Conservation (phyloP, 2,329 filamentous ascomycete genomes). For the Sarocladium kiliense region DNA sequence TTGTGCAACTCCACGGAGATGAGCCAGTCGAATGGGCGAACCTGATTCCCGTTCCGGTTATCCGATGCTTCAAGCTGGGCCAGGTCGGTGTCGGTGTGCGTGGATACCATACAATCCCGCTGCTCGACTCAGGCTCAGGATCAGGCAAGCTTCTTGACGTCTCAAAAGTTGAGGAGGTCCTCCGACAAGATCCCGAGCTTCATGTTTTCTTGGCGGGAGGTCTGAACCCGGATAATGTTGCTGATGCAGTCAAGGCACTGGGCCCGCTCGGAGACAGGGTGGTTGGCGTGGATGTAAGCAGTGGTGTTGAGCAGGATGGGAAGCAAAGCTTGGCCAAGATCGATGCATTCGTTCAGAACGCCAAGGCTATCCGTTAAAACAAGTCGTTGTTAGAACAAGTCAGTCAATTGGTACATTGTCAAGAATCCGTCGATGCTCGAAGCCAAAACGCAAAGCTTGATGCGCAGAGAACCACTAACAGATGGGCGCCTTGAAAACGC, state of each 20-base stretch:
- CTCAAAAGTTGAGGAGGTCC: constrained; percentile 58
- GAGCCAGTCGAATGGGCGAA: constrained; percentile 90
- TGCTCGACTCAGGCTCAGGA: constrained; percentile 83
- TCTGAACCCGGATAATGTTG: constrained; percentile 73
- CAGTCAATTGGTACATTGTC: no score
- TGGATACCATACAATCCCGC: constrained; percentile 76
- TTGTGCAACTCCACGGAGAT: constrained; percentile 88
- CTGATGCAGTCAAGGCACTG: constrained; percentile 56
- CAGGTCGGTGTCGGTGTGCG: constrained; percentile 66
- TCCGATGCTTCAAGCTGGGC: constrained; percentile 76
- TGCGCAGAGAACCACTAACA: no score
- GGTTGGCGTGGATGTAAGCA: constrained; percentile 86
- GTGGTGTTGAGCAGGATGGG: constrained; percentile 82
- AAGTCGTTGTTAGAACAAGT: no score
- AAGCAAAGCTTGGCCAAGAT: constrained; percentile 80
- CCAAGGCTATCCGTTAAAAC: constrained; percentile 53
- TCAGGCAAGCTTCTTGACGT: constrained; percentile 76
- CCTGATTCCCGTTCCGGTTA: constrained; percentile 86
- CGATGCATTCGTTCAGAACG: constrained; percentile 68
- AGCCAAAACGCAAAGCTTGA: no score
- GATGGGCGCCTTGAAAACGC: no score
- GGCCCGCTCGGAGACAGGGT: constrained; percentile 58
- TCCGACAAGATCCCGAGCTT: constrained; percentile 66
- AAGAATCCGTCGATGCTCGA: no score
- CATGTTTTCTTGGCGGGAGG: constrained; percentile 81